A percentile compares a stretch with the other conserved stretches of the same genome.
Evolutionary conservation across 164 flowering plant genomes (phyloP).

Genomic region (Tetrastigma voinierianum): DNA sequence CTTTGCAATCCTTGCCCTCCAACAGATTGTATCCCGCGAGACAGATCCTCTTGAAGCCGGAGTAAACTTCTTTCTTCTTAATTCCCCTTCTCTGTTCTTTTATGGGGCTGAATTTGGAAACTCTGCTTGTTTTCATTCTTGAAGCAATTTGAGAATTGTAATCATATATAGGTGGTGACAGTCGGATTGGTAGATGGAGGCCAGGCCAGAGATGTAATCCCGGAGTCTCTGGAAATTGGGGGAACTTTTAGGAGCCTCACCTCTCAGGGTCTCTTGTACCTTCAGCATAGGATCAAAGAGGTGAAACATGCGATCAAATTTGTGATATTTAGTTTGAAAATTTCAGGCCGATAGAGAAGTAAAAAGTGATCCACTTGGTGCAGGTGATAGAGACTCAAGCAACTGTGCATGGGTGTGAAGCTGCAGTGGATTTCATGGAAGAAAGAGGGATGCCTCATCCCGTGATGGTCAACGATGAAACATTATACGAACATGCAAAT

Average conservation of each 20-base stretch:
- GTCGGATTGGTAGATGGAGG: slow-evolving; percentile 35
- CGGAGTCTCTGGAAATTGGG: slow-evolving; percentile 28
- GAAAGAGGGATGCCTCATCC: slow-evolving; percentile 29
- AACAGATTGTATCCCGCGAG: slow-evolving; percentile 38
- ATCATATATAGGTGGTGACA: slow-evolving; percentile 28
- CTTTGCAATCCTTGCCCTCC: slow-evolving; percentile 28
- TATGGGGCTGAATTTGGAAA: too few relatives aligned
- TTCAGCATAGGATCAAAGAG: slow-evolving; percentile 32
- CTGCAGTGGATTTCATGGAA: slow-evolving; percentile 24
- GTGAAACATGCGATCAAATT: slow-evolving; percentile 6
- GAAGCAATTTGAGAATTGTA: too few relatives aligned
- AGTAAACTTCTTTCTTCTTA: slow-evolving; percentile 16
- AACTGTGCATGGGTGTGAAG: slow-evolving; percentile 23
- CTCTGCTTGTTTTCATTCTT: too few relatives aligned
- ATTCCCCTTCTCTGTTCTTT: background rate
- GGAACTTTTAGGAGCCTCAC: slow-evolving; percentile 36
- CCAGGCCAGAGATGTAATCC: slow-evolving; percentile 28
- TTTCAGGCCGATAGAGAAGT: background rate
- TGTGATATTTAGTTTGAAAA: background rate
- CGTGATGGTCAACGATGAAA: slow-evolving; percentile 24
- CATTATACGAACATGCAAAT: slow-evolving; percentile 25
- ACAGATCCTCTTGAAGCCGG: slow-evolving; percentile 37
- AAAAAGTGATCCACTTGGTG: background rate
- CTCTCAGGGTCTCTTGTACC: slow-evolving; percentile 27
- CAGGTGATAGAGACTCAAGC: slow-evolving; percentile 33